Base-by-base conservation (phyloP, 495 filamentous ascomycete species). In the Aspergillus incahuasiensis region DNA sequence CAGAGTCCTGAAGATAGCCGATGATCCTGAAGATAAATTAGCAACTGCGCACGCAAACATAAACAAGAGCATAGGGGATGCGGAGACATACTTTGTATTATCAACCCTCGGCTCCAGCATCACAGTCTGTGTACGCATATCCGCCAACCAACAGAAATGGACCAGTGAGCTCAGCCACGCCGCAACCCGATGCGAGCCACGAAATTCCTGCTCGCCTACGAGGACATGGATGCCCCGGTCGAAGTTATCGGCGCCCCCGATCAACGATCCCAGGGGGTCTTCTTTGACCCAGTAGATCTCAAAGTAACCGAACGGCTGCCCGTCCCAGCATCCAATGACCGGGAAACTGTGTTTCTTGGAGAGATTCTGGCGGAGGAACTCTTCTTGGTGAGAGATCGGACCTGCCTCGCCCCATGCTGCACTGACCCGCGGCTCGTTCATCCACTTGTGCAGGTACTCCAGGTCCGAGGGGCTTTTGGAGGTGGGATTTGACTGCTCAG, bases 211-310 rank as follows among this genome's bases (percentile, higher is more conserved):
- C 71, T 98, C 95, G 6, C 94, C 94, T 18, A 98, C 82, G 22
- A 98, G 73, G 18, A 90, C 82, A 67, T 97, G 95, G 35, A 95
- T 73, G 0, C 95, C 94, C 11, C 94, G 78, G 64, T 97, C 95
- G 68, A 89, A 97, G 62, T 95, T 86, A 21, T 82, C 82, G 1
- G 84, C 82, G 0, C 74, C 79, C 1, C 82, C 80, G 28, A 92
- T 65, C 47, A 87, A 72, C 24, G 77, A 77, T 0, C 89, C 90
- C 20, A 98, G 65, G 1, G 72, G 70, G 64, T 97, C 95, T 67
- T 98, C 94, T 61, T 96, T 96, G 2, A 94, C 92, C 95, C 95
- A 98, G 73, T 98, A 98, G 38, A 98, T 81, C 74, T 98, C 95
- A 64, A 98, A 96, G 62, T 95, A 98, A 0, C 94, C 94, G 70